Base-by-base conservation (phyloP, 208 protist species). In the Leishmania turanica region DNA sequence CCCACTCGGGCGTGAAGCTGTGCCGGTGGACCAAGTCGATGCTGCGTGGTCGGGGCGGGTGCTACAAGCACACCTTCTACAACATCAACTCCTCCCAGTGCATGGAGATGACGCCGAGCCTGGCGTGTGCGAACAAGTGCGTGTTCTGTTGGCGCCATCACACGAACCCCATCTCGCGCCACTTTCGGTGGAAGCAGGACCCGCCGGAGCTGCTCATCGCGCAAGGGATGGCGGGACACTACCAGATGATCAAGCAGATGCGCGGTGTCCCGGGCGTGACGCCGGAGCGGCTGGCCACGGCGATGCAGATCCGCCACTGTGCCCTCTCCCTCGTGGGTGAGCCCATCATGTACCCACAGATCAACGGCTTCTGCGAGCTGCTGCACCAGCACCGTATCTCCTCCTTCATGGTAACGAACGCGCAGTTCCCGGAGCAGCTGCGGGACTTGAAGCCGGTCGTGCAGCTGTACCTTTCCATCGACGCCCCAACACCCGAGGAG, bases 21-120 rank as follows among this genome's bases (percentile, higher is more conserved):
- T 99, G 98, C 88, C 92, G 98, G 21, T 99, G 98, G 98, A 99
- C 98, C 15, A 99, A 99, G 90, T 87, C 93, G 15, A 99, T 99
- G 97, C 90, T 99, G 62, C 95, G 98, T 27, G 98, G 98, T 19
- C 89, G 98, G 31, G 98, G 98, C 34, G 98, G 98, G 24, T 99
- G 98, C 89, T 99, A 99, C 90, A 99, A 99, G 91, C 97, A 99
- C 88, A 99, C 98, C 62, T 99, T 99, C 82, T 99, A 99, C 88
- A 97, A 99, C 85, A 99, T 99, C 87, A 90, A 87, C 64, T 97
- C 89, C 13, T 97, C 98, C 60, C 93, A 98, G 81, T 99, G 98
- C 87, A 99, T 99, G 98, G 98, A 99, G 88, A 98, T 98, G 88
- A 99, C 98, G 15, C 98, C 98, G 65, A 97, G 90, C 64, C 80